Percentiles rank a stretch among this genome's conserved stretches.
Conservation (phyloP, 208 protist species). For the Leishmania tarentolae region DNA sequence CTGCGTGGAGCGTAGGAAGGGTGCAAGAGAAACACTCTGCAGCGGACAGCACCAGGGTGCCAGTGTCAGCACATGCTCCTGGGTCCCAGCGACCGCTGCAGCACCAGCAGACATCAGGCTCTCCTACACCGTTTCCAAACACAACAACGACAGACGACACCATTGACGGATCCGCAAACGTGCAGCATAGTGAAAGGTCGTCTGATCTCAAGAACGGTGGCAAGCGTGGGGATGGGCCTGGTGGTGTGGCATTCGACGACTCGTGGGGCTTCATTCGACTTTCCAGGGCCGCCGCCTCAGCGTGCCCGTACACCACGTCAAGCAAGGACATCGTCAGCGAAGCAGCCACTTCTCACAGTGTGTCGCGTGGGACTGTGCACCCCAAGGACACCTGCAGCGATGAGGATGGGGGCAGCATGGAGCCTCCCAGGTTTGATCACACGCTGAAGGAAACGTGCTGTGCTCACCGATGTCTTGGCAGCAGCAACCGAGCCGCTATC, state of each 20-base stretch:
- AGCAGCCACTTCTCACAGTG: slow-evolving; percentile 8
- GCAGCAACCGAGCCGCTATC: not conserved
- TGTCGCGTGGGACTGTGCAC: slow-evolving; percentile 7
- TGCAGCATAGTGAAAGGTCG: not conserved
- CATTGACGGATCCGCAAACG: not conserved
- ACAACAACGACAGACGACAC: not conserved
- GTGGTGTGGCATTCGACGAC: not conserved
- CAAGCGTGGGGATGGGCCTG: not conserved
- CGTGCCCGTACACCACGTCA: slow-evolving; percentile 10
- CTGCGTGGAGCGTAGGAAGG: not conserved
- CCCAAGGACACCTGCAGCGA: not conserved
- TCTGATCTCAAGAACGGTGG: not conserved
- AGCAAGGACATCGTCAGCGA: slow-evolving; percentile 16
- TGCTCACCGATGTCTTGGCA: not conserved
- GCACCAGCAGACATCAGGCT: not conserved
- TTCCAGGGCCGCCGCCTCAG: not conserved
- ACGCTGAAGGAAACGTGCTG: not conserved
- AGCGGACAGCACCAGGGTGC: not conserved
- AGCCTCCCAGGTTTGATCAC: not conserved
- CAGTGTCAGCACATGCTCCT: not conserved
- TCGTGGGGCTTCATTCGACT: not conserved
- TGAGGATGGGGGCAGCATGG: slow-evolving; percentile 2
- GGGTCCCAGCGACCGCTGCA: not conserved
- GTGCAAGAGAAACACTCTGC: not conserved
- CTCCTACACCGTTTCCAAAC: not conserved